Conservation (phyloP, 192 early-diverging fungal species). For the Backusella luteola region DNA sequence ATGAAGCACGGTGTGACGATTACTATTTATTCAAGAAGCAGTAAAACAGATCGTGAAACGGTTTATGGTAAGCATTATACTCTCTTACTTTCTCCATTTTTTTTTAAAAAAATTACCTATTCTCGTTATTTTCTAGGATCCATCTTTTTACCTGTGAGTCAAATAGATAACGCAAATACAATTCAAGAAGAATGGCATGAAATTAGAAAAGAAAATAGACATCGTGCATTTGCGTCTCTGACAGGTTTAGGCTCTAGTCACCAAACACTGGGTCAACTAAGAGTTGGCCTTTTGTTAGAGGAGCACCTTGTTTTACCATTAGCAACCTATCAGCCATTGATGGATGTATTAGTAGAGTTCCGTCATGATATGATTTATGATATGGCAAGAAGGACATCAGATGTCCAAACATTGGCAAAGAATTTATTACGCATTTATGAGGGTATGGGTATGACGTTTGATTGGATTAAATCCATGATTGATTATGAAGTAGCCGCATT, state of each 20-base stretch:
- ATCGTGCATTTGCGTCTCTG: slow-evolving; percentile 27
- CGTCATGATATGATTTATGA: slow-evolving; percentile 42
- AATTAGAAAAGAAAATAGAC: slow-evolving; percentile 25
- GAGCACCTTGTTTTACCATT: slow-evolving; percentile 42
- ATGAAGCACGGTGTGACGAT: slow-evolving; percentile 24
- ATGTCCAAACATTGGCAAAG: slow-evolving; percentile 40
- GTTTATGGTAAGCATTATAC: background rate
- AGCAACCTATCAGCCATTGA: slow-evolving; percentile 31
- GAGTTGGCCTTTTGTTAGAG: slow-evolving; percentile 38
- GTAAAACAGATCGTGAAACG: slow-evolving; percentile 16
- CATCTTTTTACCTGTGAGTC: slow-evolving; percentile 6
- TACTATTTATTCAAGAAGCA: slow-evolving; percentile 18
- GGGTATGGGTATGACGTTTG: slow-evolving; percentile 31
- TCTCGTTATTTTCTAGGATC: background rate
- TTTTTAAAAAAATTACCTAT: no score
- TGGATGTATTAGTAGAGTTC: slow-evolving; percentile 44
- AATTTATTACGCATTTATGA: slow-evolving; percentile 45
- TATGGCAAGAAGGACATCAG: slow-evolving; percentile 33
- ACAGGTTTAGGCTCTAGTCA: slow-evolving; percentile 21
- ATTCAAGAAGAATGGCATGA: slow-evolving; percentile 29
- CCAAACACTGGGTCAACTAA: slow-evolving; percentile 36
- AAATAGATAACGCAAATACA: background rate
- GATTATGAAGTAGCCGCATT: slow-evolving; percentile 47
- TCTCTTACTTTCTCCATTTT: background rate
- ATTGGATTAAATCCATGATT: slow-evolving; percentile 45